These are phyloP conservation scores for Paramecium caudatum DNA, from an alignment of 73 alveolate species.

Conservation along the genomic window DNA sequence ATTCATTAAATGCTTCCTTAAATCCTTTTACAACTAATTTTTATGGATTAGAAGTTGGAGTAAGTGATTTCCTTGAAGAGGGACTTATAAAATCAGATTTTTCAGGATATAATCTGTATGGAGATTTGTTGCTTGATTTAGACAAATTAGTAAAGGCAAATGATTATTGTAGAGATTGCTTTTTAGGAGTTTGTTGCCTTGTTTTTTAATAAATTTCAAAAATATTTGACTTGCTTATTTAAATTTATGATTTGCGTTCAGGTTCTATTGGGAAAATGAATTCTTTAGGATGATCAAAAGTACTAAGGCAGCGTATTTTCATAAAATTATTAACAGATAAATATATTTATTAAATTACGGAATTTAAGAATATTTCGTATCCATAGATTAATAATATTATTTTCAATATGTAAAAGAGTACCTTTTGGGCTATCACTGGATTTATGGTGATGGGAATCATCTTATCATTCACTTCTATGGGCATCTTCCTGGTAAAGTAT, in stretches of 20 bases:
- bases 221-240: neutral
- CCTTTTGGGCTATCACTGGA: conserved; percentile 10
- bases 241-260: neutral
- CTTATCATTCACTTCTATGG: conserved; percentile 38
- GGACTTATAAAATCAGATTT: neutral
- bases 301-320: conserved; percentile 15
- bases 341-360: neutral
- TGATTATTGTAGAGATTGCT: neutral
- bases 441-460: conserved; percentile 45
- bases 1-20: neutral
- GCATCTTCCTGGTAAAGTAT: neutral
- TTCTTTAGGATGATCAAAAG: conserved; percentile 51
- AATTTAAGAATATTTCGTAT: conserved; percentile 53
- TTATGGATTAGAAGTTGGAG: neutral
- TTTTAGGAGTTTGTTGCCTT: neutral
- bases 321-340: conserved; percentile 51
- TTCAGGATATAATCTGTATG: conserved; percentile 43
- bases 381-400: conserved; percentile 58
- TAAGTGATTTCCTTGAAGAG: neutral
- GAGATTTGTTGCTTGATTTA: neutral
- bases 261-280: conserved; percentile 42
- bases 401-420: conserved; percentile 54
- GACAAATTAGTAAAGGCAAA: neutral
- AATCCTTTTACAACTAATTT: conserved; percentile 44
- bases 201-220: conserved; percentile 22